A percentile compares a stretch with the other conserved stretches of the same genome.
These are phyloP conservation scores for Chytriomyces hyalinus DNA, from an alignment of 192 early-diverging fungal species.

Conservation along the genomic window DNA sequence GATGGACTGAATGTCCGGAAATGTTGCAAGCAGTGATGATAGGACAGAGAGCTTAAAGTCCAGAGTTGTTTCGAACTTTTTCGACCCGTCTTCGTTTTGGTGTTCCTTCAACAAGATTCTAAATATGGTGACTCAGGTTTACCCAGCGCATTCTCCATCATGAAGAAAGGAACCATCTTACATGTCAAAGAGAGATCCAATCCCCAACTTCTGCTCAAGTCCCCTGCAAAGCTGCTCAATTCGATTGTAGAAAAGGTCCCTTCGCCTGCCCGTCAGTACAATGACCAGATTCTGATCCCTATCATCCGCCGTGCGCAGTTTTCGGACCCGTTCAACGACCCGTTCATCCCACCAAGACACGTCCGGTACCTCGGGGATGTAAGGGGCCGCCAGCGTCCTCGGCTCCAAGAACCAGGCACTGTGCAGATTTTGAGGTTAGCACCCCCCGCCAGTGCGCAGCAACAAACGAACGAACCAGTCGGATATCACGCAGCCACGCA, in stretches of 20 bases:
- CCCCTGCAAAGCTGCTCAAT: slow-evolving; percentile 42
- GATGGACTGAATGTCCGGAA: slow-evolving; percentile 42
- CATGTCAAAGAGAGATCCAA: slow-evolving; percentile 48
- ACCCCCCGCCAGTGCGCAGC: background rate
- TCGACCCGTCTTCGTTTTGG: background rate
- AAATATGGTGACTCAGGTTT: background rate
- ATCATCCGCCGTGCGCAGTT: slow-evolving; percentile 12
- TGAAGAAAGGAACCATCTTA: slow-evolving; percentile 23
- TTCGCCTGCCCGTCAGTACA: slow-evolving; percentile 53
- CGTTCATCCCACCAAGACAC: slow-evolving; percentile 49
- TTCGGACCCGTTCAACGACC: slow-evolving; percentile 9
- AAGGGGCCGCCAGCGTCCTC: slow-evolving; percentile 48
- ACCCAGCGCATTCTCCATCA: background rate
- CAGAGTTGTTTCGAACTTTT: slow-evolving; percentile 40
- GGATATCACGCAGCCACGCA: slow-evolving; percentile 50
- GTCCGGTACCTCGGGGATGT: slow-evolving; percentile 47
- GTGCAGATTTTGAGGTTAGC: background rate
- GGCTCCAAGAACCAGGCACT: slow-evolving; percentile 55
- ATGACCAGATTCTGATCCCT: slow-evolving; percentile 33
- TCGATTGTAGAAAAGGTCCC: slow-evolving; percentile 51
- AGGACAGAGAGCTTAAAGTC: slow-evolving; percentile 59
- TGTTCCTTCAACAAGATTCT: slow-evolving; percentile 8
- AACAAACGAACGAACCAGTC: slow-evolving; percentile 38
- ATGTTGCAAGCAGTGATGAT: slow-evolving; percentile 27
- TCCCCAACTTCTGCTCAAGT: background rate